Percentiles rank a stretch among this genome's conserved stretches.
Conservation (phyloP, 2,329 filamentous ascomycete genomes). For the Allantophomopsis cytisporea region DNA sequence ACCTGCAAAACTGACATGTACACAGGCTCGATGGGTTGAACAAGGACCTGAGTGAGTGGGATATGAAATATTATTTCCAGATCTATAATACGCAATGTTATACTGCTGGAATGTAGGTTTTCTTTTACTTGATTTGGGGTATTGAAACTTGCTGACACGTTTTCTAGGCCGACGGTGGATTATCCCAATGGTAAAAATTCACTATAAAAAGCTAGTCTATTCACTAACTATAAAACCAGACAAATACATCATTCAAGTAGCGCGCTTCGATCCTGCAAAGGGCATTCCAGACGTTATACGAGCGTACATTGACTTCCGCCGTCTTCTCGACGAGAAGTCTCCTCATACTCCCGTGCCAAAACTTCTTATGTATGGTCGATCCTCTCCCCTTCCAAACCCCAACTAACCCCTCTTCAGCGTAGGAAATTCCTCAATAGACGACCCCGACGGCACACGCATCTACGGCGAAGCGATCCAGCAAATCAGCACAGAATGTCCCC, state of each 20-base stretch:
- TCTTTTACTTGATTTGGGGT: not conserved
- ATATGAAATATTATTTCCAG: slow-evolving; percentile 59
- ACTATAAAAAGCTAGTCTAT: not conserved
- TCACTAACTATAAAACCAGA: slow-evolving; percentile 21
- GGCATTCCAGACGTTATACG: slow-evolving; percentile 68
- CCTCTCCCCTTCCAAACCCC: not conserved
- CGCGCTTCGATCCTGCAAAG: slow-evolving; percentile 74
- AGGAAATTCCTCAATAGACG: slow-evolving; percentile 69
- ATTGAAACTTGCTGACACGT: no score
- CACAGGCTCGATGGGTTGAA: slow-evolving; percentile 63
- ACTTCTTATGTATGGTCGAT: slow-evolving; percentile 41
- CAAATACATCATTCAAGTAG: slow-evolving; percentile 68
- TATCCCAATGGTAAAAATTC: no score
- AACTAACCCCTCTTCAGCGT: slow-evolving; percentile 21
- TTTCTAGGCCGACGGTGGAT: no score
- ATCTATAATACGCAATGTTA: slow-evolving; percentile 54
- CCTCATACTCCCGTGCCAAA: slow-evolving; percentile 41
- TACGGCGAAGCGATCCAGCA: slow-evolving; percentile 60
- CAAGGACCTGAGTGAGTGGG: slow-evolving; percentile 58
- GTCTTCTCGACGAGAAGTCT: slow-evolving; percentile 30
- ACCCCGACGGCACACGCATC: slow-evolving; percentile 61
- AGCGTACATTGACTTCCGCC: slow-evolving; percentile 60
- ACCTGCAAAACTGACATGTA: slow-evolving; percentile 7
- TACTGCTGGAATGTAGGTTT: slow-evolving; percentile 38
- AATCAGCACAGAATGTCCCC: slow-evolving; percentile 46